Evolutionary conservation across 495 filamentous ascomycete genomes (phyloP), one percentile per base, ranked within the genome.

Genomic region (Aspergillus baeticus): DNA sequence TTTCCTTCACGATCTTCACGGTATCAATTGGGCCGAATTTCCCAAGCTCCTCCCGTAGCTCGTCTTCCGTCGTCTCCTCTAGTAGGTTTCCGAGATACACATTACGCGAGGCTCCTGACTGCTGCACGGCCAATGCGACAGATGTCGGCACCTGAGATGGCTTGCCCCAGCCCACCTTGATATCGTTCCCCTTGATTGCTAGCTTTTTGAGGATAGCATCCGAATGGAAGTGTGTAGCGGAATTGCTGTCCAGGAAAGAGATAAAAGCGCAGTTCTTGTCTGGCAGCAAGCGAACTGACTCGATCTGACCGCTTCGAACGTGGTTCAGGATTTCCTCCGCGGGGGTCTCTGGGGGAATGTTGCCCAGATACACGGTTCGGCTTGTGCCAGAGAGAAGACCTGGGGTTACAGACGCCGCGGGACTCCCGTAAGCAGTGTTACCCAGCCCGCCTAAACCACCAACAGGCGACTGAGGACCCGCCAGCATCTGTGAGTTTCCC

Each of bases 191-290:
- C 69, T 92, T 89, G 75, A 98, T 94, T 56, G 93, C 89, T 63
- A 98, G 83, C 76, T 98, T 98, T 81, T 98, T 98, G 81, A 98
- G 83, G 66, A 98, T 98, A 54, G 94, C 94, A 80, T 98, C 94
- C 23, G 94, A 98, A 77, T 98, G 94, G 76, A 98, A 98, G 71
- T 98, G 94, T 20, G 92, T 96, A 43, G 94, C 94, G 23, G 95
- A 96, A 76, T 90, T 93, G 59, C 91, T 90, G 65, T 98, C 94
- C 60, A 98, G 79, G 75, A 98, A 98, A 11, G 94, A 98, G 66
- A 98, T 98, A 78, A 98, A 98, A 57, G 94, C 94, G 72, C 94
- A 98, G 79, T 98, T 98, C 89, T 98, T 98, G 75, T 98, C 94
- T 15, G 92, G 90, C 34, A 98, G 82, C 60, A 98, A 80, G 58